These are phyloP conservation scores for Amyloporia xantha DNA, from an alignment of 768 basidiomycete species.

Conservation along the genomic window DNA sequence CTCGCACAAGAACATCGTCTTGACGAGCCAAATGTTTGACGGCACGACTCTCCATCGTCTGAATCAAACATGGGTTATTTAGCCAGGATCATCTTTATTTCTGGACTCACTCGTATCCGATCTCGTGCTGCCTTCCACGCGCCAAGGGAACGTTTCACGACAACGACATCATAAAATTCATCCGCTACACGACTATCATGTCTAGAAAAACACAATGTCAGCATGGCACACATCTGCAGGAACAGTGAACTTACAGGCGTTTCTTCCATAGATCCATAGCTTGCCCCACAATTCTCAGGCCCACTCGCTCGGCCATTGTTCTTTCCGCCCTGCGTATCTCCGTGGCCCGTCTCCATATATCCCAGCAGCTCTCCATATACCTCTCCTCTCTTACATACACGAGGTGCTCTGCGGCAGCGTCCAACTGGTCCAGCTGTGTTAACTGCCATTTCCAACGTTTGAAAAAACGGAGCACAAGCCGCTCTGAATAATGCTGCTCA, in stretches of 20 bases:
- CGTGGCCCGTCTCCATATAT: constrained; percentile 46
- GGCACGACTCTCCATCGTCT: constrained; percentile 54
- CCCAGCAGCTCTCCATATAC: constrained; percentile 40
- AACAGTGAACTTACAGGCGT: constrained; percentile 37
- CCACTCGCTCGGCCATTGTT: constrained; percentile 36
- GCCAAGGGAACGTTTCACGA: constrained; percentile 40
- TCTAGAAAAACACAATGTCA: constrained; percentile 27
- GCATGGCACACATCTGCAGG: background rate
- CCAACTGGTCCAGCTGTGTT: constrained; percentile 35
- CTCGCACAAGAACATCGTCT: constrained; percentile 51
- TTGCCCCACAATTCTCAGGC: constrained; percentile 41
- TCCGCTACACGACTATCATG: constrained; percentile 37
- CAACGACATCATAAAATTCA: constrained; percentile 32
- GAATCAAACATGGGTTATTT: background rate
- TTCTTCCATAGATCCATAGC: constrained; percentile 52
- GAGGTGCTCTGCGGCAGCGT: constrained; percentile 45
- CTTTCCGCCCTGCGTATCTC: constrained; percentile 41
- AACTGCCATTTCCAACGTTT: constrained; percentile 48
- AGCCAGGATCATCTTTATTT: background rate
- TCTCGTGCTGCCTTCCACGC: constrained; percentile 51
- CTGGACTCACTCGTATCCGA: constrained; percentile 41
- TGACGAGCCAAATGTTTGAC: constrained; percentile 49
- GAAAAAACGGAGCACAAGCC: constrained; percentile 38
- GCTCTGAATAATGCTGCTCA: constrained; percentile 42
- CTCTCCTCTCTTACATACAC: constrained; percentile 32